Base-by-base conservation (phyloP, 1,139 yeast species). In the Scheffersomyces segobiensis region DNA sequence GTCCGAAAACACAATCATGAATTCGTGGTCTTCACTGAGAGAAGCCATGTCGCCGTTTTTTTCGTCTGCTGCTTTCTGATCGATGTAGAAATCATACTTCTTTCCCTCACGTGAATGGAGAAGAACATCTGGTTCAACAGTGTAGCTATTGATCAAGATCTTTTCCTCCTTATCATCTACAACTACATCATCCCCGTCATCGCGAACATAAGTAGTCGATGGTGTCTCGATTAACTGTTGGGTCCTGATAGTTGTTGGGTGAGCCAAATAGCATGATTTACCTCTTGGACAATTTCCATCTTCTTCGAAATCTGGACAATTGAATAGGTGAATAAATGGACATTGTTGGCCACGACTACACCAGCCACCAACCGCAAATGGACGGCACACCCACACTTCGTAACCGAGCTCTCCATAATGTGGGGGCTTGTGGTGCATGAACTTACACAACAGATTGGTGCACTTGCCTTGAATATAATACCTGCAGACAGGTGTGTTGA, bases 271-370 rank as follows among this genome's bases (percentile, higher is more conserved):
- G 66, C 93, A 88, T 20, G 73, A 67, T 24, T 66, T 71, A 0
- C 83, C 83, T 58, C 83, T 71, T 0, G 84, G 77, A 71, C 96
- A 90, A 21, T 65, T 67, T 17, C 89, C 89, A 21, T 77, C 75
- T 60, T 85, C 87, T 62, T 85, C 88, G 63, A 80, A 85, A 67
- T 89, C 95, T 0, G 96, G 96, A 70, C 96, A 90, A 58, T 84
- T 85, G 64, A 78, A 81, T 12, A 76, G 73, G 70, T 90, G 97
- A 50, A 82, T 71, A 58, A 83, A 80, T 5, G 81, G 78, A 69
- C 96, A 90, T 49, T 69, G 65, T 22, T 72, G 68, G 0, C 96
- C 97, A 49, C 84, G 70, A 39, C 76, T 82, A 71, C 97, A 90
- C 73, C 84, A 88, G 0, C 95, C 93, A 8, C 84, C 83, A 47